phyloP scores from a whole-genome alignment of 2,329 filamentous ascomycete genomes.

The Alternaria burnsii region DNA sequence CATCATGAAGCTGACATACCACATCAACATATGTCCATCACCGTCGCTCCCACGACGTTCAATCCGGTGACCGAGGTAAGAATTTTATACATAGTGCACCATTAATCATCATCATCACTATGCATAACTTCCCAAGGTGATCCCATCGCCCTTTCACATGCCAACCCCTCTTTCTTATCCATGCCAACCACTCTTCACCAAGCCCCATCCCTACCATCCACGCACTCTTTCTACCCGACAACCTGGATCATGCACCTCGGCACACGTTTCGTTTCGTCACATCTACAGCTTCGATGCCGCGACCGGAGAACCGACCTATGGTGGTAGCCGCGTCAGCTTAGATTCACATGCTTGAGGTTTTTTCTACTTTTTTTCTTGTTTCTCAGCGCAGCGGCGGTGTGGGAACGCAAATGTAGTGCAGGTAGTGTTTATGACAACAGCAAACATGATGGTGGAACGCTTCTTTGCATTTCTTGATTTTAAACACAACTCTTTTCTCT shows the following conservation, averaged over 20 bases:
- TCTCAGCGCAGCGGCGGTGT: not conserved
- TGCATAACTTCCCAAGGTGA: not conserved
- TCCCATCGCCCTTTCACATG: not conserved
- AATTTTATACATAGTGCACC: not conserved
- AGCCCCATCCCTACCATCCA: not conserved
- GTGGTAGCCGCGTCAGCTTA: slow-evolving; percentile 17
- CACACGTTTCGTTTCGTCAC: not conserved
- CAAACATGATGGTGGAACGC: no score
- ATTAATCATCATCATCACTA: not conserved
- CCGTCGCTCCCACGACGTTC: no score
- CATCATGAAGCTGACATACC: not conserved
- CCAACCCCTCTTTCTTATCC: not conserved
- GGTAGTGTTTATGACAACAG: not conserved
- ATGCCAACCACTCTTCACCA: not conserved
- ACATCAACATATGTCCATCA: not conserved
- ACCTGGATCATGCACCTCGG: slow-evolving; percentile 14
- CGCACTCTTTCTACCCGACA: not conserved
- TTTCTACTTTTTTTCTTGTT: slow-evolving; percentile 1
- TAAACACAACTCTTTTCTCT: no score
- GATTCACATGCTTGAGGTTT: slow-evolving; percentile 13
- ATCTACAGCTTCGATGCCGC: slow-evolving; percentile 25
- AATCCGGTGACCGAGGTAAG: not conserved
- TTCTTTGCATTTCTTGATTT: no score
- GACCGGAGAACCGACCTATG: slow-evolving; percentile 20
- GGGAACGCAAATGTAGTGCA: not conserved